A percentile compares a stretch with the other conserved stretches of the same genome.
Conservation (phyloP, 352 stramenopile species). For the Globisporangium alternatum region DNA sequence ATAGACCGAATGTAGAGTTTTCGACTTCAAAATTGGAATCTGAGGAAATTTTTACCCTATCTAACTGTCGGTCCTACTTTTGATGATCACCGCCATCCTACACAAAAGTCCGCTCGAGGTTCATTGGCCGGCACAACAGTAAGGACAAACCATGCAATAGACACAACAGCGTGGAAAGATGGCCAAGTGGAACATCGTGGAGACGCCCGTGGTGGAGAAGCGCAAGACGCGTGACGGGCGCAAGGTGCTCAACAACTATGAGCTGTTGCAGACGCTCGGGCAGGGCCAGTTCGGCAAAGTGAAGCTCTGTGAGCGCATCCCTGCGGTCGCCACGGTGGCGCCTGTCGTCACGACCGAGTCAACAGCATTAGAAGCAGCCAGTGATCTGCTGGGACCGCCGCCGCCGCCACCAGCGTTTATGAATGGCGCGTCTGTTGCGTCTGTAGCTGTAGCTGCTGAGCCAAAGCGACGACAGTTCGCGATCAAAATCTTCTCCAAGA, state of each 20-base stretch:
- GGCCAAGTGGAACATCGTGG: constrained; percentile 58
- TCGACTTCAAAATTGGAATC: no score
- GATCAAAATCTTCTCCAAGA: constrained; percentile 86
- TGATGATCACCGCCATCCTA: no score
- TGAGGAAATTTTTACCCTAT: no score
- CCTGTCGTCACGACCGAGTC: background rate
- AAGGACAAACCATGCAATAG: no score
- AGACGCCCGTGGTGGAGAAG: constrained; percentile 51
- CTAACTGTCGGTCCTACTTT: no score
- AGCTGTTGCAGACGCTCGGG: constrained; percentile 60
- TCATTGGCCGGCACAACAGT: no score
- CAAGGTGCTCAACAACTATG: constrained; percentile 85
- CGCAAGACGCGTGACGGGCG: constrained; percentile 41
- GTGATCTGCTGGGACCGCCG: constrained; percentile 1
- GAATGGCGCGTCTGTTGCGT: constrained; percentile 3
- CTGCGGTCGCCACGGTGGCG: background rate
- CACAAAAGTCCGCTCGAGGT: no score
- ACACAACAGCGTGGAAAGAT: background rate
- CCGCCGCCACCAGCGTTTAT: constrained; percentile 9
- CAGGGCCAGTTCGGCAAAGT: constrained; percentile 85
- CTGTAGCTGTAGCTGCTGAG: constrained; percentile 4
- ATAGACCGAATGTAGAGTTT: no score
- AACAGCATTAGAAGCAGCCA: background rate
- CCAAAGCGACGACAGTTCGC: constrained; percentile 53
- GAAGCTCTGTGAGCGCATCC: constrained; percentile 76